These are phyloP conservation scores for Alternaria hordeiaustralica DNA, from an alignment of 2,329 filamentous ascomycete genomes.

Conservation along the genomic window DNA sequence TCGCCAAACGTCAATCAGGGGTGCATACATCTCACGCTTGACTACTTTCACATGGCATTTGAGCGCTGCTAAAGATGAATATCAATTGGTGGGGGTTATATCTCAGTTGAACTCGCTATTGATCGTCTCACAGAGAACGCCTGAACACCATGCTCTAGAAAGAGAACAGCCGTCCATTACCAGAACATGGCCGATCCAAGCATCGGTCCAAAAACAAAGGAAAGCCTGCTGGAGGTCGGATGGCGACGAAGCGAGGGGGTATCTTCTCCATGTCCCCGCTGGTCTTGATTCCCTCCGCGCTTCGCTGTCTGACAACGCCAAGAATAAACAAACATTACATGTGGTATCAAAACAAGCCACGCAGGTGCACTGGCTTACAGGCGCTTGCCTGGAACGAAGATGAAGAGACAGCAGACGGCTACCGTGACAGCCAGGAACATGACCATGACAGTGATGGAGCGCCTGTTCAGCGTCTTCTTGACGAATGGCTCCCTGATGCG, in stretches of 20 bases:
- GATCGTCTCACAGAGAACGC: conserved; percentile 2
- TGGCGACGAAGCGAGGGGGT: conserved; percentile 20
- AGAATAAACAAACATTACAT: conserved; percentile 29
- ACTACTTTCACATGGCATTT: neutral
- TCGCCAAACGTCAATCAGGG: conserved; percentile 10
- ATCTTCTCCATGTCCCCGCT: conserved; percentile 16
- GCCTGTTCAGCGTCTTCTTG: conserved; percentile 80
- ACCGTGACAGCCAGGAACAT: conserved; percentile 79
- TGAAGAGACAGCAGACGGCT: conserved; percentile 86
- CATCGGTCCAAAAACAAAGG: conserved; percentile 11
- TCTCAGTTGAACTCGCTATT: conserved; percentile 1
- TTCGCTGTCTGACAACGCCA: conserved; percentile 13
- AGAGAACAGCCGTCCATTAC: conserved; percentile 7
- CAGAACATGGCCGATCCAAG: conserved; percentile 10
- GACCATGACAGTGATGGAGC: conserved; percentile 79
- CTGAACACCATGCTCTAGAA: conserved; percentile 15
- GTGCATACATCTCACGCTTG: neutral
- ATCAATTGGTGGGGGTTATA: neutral
- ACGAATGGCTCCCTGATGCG: conserved; percentile 90
- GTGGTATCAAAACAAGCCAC: conserved; percentile 7
- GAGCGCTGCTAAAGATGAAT: neutral
- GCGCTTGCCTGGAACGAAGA: conserved; percentile 89
- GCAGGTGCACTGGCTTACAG: conserved; percentile 56
- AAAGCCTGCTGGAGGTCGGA: conserved; percentile 13
- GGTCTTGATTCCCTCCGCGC: conserved; percentile 10